Conservation (phyloP, 805 yeast species). For the Teunomyces stri region DNA sequence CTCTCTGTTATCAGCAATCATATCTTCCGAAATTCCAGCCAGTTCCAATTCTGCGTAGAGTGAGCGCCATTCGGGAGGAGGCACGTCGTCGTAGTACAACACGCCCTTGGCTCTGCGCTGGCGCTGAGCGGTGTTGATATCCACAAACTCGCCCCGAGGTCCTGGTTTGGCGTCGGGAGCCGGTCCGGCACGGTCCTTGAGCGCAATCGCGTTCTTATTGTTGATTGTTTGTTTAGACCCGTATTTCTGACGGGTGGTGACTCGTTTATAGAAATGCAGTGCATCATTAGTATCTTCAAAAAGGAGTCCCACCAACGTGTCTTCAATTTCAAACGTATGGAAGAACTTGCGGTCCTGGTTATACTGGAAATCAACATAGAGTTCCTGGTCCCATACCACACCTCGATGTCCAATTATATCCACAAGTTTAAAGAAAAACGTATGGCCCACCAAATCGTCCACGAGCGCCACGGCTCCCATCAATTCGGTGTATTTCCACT, state of each 20-base stretch:
- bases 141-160: constrained; percentile 61
- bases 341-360: constrained; percentile 93
- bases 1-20: constrained; percentile 83
- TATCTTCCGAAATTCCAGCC: constrained; percentile 81
- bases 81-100: constrained; percentile 70
- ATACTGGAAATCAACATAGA: constrained; percentile 83
- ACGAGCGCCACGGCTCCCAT: constrained; percentile 84
- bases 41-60: constrained; percentile 69
- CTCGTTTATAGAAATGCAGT: constrained; percentile 75
- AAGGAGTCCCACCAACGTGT: constrained; percentile 78
- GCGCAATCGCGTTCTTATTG: constrained; percentile 85
- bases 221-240: constrained; percentile 82
- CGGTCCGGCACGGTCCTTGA: constrained; percentile 48
- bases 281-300: constrained; percentile 92
- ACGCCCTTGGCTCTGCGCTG: constrained; percentile 55
- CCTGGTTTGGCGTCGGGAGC: constrained; percentile 42
- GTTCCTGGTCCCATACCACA: constrained; percentile 95
- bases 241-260: constrained; percentile 70
- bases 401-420: constrained; percentile 82
- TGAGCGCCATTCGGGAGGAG: constrained; percentile 83
- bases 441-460: constrained; percentile 92
- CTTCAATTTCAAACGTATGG: constrained; percentile 92
- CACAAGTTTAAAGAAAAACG: constrained; percentile 85
- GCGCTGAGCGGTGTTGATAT: constrained; percentile 52
- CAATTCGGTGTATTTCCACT: constrained; percentile 87